Base-by-base conservation (phyloP, 2,329 filamentous ascomycete species). In the Fusarium chlamydosporum region DNA sequence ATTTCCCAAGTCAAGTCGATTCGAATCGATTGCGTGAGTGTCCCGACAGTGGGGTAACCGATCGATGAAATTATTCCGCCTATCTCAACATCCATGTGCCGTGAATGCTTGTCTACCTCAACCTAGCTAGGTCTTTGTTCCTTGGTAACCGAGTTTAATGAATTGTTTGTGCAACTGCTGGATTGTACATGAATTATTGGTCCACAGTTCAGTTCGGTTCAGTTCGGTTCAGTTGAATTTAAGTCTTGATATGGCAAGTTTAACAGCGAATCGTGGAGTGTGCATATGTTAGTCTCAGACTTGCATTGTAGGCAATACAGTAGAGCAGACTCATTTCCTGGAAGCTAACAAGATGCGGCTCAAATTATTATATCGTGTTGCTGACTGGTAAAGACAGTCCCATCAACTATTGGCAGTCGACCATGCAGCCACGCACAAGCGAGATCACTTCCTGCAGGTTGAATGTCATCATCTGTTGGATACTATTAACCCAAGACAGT, bases 361-460 rank as follows among this genome's bases (percentile, higher is more conserved):
- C 61, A 69, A 54, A 33, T 41, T 38, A 43, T 50, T n/a, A 23
- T 23, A 29, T 29, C 29, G 29, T 31, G 54, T 62, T 52, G 35
- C 43, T 26, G 43, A 35, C 27, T 29, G 38, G 35, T 20, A 33
- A 45, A 45, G 13, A 56, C 15, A 20, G 50, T 33, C 47, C 37
- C 58, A 62, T 59, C 48, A 61, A 68, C 71, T 57, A 68, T 63
- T 57, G 66, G 56, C 12, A 26, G 52, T 34, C 35, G 33, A 48
- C 26, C 29, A 67, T 64, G 41, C 53, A 56, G 53, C 55, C 62
- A 60, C 59, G 35, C 58, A 61, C 47, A 72, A 68, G 65, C 70
- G 65, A 70, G 48, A 70, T 72, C 57, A 61, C 37, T 16, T 61
- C 29, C 61, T 67, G 55, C 57, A 60, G 33, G 46, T 34, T 27